Conservation (phyloP, 495 filamentous ascomycete genomes). For the Entonaema liquescens region DNA sequence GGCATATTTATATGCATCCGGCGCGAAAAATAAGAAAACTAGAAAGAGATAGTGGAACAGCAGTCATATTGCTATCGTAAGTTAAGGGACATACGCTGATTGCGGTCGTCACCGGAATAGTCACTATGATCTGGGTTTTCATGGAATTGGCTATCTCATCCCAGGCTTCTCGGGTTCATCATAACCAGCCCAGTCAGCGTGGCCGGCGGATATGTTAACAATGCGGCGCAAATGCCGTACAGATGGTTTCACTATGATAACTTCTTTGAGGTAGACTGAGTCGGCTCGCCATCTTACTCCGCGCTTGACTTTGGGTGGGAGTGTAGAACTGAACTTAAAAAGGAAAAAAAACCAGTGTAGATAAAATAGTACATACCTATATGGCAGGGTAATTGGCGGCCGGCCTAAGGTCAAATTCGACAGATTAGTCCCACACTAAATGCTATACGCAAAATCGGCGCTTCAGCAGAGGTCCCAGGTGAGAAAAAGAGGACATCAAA, state of each 20-base stretch:
- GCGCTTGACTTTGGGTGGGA: neutral
- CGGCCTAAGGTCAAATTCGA: neutral
- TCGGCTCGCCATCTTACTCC: neutral
- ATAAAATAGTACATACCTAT: constrained; percentile 17
- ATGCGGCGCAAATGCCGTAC: neutral
- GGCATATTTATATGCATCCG: neutral
- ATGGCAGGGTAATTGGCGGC: neutral
- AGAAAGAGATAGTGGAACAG: neutral
- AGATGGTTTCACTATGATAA: neutral
- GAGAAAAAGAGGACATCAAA: constrained; percentile 3
- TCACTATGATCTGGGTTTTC: too few species aligned
- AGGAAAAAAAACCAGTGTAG: neutral
- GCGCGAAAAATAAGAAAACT: neutral
- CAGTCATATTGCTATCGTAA: neutral
- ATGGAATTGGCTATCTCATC: neutral
- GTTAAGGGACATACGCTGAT: neutral
- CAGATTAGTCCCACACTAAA: neutral
- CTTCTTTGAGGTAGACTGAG: neutral
- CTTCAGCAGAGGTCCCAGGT: neutral
- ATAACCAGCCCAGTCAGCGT: neutral
- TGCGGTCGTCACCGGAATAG: neutral
- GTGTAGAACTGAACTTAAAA: neutral
- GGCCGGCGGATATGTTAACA: neutral
- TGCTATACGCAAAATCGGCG: neutral
- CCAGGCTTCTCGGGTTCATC: neutral